Conservation (phyloP, 345 rosid species). For the Ricinus communis region DNA sequence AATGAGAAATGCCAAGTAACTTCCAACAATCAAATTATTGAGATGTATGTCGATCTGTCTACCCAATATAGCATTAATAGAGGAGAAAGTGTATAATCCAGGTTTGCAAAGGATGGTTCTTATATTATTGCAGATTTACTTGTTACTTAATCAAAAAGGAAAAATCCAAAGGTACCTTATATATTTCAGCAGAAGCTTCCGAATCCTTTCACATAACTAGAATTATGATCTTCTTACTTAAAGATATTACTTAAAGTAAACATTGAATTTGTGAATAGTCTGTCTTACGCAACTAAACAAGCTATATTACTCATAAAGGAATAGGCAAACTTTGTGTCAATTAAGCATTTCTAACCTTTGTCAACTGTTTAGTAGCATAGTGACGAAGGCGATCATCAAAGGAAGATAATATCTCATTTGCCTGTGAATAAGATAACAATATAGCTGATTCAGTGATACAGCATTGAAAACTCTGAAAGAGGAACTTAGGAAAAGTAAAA, state of each 20-base stretch:
- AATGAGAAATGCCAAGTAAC: background rate
- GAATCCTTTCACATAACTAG: background rate
- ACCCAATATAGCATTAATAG: background rate
- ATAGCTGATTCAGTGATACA: slow-evolving; percentile 2
- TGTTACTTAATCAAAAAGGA: background rate
- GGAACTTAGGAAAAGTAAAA: background rate
- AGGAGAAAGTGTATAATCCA: background rate
- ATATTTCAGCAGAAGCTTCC: background rate
- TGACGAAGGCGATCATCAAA: slow-evolving; percentile 89
- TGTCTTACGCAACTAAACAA: background rate
- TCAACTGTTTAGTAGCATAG: slow-evolving; percentile 89
- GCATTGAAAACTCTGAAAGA: background rate
- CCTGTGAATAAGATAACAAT: slow-evolving; percentile 41
- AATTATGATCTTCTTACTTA: background rate
- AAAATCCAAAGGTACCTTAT: background rate
- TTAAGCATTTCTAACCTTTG: slow-evolving; percentile 50
- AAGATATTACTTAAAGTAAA: background rate
- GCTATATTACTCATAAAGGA: background rate
- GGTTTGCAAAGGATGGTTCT: background rate
- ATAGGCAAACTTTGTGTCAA: background rate
- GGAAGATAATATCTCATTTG: slow-evolving; percentile 88
- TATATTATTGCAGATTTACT: background rate
- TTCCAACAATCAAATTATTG: background rate
- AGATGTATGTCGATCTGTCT: background rate
- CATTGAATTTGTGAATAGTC: background rate